phyloP scores from a whole-genome alignment of 805 yeast genomes.

The Torulaspora indica region DNA sequence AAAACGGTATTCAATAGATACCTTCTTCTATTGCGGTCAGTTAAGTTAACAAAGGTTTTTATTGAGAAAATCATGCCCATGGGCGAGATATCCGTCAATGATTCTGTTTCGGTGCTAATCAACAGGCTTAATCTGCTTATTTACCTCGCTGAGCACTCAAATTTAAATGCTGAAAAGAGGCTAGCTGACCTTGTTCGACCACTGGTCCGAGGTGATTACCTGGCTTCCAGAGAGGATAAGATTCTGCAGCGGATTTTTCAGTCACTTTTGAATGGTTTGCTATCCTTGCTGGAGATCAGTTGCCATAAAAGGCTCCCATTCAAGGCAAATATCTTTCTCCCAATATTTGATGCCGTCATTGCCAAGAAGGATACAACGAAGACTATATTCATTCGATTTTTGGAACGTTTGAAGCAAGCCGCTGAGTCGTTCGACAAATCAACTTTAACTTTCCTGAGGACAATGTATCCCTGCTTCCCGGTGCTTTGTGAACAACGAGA shows the following conservation, averaged over 20 bases:
- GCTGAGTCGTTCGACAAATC: conserved; percentile 8
- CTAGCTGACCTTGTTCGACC: conserved; percentile 24
- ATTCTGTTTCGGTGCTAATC: conserved; percentile 21
- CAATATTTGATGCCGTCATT: conserved; percentile 9
- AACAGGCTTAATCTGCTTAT: conserved; percentile 31
- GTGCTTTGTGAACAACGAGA: conserved; percentile 8
- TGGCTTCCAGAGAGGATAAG: background rate
- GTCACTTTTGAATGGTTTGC: conserved; percentile 13
- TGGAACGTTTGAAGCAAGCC: conserved; percentile 8
- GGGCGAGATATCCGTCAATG: conserved; percentile 22
- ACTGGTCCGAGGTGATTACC: conserved; percentile 8
- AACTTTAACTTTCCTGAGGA: conserved; percentile 11
- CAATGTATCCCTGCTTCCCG: conserved; percentile 14
- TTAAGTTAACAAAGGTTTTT: conserved; percentile 13
- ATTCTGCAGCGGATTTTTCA: conserved; percentile 2
- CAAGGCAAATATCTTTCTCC: conserved; percentile 14
- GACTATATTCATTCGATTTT: conserved; percentile 15
- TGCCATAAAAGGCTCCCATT: conserved; percentile 13
- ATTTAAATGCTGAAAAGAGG: conserved; percentile 22
- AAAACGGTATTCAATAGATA: conserved; percentile 26
- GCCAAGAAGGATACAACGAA: conserved; percentile 1
- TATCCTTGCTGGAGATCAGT: conserved; percentile 13
- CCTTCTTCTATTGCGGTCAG: conserved; percentile 17
- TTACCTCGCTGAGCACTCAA: conserved; percentile 21
- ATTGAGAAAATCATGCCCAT: conserved; percentile 32